Evolutionary conservation across 2,329 filamentous ascomycete species (phyloP).

Genomic region (Beauveria bassiana): DNA sequence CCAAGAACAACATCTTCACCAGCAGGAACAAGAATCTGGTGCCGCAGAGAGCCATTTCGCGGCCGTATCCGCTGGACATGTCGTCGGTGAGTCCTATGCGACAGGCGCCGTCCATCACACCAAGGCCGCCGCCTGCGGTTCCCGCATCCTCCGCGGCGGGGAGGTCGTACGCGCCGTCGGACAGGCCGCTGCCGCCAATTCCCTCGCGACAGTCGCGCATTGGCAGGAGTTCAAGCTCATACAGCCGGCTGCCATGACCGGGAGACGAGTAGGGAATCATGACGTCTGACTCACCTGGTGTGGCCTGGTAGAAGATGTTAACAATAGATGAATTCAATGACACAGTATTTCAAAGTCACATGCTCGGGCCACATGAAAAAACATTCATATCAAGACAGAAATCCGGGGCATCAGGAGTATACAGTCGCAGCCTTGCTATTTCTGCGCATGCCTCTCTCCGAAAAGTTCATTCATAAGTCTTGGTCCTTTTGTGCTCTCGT

Average conservation of each 20-base stretch:
- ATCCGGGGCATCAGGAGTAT: no score
- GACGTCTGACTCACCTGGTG: not conserved
- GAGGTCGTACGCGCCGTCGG: not conserved
- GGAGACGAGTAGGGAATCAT: no score
- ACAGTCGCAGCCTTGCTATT: no score
- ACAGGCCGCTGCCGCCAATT: conserved; percentile 1
- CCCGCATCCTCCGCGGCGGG: not conserved
- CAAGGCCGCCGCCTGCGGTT: not conserved
- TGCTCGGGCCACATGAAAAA: no score
- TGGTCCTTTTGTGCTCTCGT: not conserved
- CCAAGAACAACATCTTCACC: not conserved
- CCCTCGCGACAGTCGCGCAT: not conserved
- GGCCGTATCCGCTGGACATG: not conserved
- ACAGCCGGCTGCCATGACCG: not conserved
- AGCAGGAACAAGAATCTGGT: not conserved
- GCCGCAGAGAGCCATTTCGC: not conserved
- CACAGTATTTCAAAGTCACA: no score
- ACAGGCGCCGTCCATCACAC: not conserved
- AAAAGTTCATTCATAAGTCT: not conserved
- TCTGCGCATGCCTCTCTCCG: no score
- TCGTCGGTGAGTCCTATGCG: not conserved
- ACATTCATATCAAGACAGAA: no score
- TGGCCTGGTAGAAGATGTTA: no score
- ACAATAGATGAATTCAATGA: no score
- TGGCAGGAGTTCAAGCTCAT: not conserved